Evolutionary conservation across 257 asterid genomes (phyloP).

Genomic region (Salvia splendens): DNA sequence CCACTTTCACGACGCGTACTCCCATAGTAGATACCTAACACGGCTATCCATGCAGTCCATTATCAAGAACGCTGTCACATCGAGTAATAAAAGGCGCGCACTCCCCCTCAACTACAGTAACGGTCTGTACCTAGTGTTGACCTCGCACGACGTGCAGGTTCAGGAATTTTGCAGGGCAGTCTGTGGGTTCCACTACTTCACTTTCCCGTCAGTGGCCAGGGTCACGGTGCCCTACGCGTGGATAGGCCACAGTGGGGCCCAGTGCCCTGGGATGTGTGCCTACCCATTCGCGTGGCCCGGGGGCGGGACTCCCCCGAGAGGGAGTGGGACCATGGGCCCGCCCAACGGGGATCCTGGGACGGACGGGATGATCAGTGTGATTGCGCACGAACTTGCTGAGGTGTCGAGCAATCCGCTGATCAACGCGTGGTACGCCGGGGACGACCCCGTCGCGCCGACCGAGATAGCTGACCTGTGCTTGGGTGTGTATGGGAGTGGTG

Average conservation of each 20-base stretch:
- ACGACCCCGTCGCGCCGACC: constrained; percentile 62
- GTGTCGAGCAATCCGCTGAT: constrained; percentile 67
- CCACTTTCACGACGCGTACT: constrained; percentile 57
- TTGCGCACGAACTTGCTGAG: constrained; percentile 80
- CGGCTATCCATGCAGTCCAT: constrained; percentile 62
- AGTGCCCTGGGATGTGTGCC: constrained; percentile 76
- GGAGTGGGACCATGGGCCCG: constrained; percentile 45
- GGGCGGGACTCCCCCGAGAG: constrained; percentile 27
- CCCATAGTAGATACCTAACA: constrained; percentile 53
- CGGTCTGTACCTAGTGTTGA: constrained; percentile 60
- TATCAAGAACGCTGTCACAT: constrained; percentile 30
- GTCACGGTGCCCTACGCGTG: constrained; percentile 73
- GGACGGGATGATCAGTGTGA: constrained; percentile 85
- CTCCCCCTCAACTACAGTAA: constrained; percentile 48
- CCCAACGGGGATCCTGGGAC: constrained; percentile 67
- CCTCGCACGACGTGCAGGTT: constrained; percentile 59
- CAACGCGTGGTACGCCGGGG: constrained; percentile 82
- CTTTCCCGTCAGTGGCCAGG: constrained; percentile 65
- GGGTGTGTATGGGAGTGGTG: constrained; percentile 76
- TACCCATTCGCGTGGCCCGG: constrained; percentile 73
- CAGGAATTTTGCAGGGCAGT: constrained; percentile 76
- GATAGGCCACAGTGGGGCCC: constrained; percentile 71
- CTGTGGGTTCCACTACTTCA: constrained; percentile 80
- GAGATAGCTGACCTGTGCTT: constrained; percentile 78
- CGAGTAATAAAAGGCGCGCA: not conserved